phyloP scores from a whole-genome alignment of 1,284 basidiomycete species.

The Boletus austroedulis region DNA sequence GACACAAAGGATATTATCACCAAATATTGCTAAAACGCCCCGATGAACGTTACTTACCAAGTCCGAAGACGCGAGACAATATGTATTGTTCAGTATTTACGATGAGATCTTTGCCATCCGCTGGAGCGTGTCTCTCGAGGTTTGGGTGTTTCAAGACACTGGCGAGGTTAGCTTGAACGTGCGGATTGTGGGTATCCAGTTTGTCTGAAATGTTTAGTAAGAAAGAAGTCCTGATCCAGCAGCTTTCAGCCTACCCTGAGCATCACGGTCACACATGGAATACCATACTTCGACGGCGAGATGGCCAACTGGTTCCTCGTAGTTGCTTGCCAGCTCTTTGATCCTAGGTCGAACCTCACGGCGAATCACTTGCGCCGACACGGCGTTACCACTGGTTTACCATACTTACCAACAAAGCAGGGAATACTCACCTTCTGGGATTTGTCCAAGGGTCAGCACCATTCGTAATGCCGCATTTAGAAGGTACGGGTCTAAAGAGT shows the following conservation, averaged over 20 bases:
- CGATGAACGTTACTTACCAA: conserved; percentile 12
- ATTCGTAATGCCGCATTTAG: conserved; percentile 21
- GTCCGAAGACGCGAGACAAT: conserved; percentile 18
- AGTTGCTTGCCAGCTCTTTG: conserved; percentile 12
- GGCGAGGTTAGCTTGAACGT: conserved; percentile 20
- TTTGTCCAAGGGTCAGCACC: conserved; percentile 16
- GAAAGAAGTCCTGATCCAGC: not conserved
- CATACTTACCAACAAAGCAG: no score
- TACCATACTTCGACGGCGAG: conserved; percentile 25
- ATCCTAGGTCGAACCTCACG: conserved; percentile 11
- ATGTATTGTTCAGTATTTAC: conserved; percentile 1
- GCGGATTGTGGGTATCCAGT: conserved; percentile 1
- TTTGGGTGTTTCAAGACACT: conserved; percentile 9
- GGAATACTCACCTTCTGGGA: conserved; percentile 10
- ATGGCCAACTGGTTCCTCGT: conserved; percentile 14
- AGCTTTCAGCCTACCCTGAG: conserved; percentile 1
- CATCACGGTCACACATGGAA: conserved; percentile 6
- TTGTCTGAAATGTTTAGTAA: conserved; percentile 1
- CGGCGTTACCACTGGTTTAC: not conserved
- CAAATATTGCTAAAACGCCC: no score
- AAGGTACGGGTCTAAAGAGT: conserved; percentile 9
- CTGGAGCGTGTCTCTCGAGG: not conserved
- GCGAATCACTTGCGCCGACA: no score
- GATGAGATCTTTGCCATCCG: not conserved
- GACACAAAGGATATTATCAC: not conserved